A percentile compares a stretch with the other conserved stretches of the same genome.
phyloP scores from a whole-genome alignment of 352 stramenopile species.

The Pythium myriotylum region DNA sequence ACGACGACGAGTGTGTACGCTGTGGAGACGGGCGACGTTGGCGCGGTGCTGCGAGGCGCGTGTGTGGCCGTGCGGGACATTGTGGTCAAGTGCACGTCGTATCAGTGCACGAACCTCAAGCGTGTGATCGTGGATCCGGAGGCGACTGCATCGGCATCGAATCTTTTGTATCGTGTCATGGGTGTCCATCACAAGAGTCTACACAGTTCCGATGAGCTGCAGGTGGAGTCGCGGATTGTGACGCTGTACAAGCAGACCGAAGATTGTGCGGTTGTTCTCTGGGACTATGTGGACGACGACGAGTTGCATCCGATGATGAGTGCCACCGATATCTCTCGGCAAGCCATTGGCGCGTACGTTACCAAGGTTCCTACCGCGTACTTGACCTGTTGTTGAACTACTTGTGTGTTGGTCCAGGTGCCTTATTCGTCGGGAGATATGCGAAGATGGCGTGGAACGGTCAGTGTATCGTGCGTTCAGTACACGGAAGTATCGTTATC shows the following conservation, averaged over 20 bases:
- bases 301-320: slow-evolving; percentile 24
- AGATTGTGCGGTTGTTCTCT: slow-evolving; percentile 29
- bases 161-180: slow-evolving; percentile 12
- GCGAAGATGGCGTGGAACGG: slow-evolving; percentile 9
- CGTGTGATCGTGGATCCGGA: slow-evolving; percentile 17
- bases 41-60: slow-evolving; percentile 24
- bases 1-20: slow-evolving; percentile 39
- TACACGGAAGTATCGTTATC: slow-evolving; percentile 12
- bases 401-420: neutral
- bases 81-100: slow-evolving; percentile 31
- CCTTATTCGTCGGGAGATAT: slow-evolving; percentile 10
- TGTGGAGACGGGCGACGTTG: slow-evolving; percentile 33
- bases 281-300: slow-evolving; percentile 36
- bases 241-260: slow-evolving; percentile 31
- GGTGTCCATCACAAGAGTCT: slow-evolving; percentile 12
- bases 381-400: too few species aligned
- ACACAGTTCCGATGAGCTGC: slow-evolving; percentile 7
- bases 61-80: slow-evolving; percentile 28
- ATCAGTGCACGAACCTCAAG: slow-evolving; percentile 23
- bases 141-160: neutral
- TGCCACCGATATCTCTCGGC: slow-evolving; percentile 25
- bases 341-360: slow-evolving; percentile 18
- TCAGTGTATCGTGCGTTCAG: slow-evolving; percentile 8
- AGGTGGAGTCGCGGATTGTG: slow-evolving; percentile 30
- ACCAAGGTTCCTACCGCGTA: too few species aligned